Evolutionary conservation across 345 rosid species (phyloP), one percentile per base, ranked within the genome.

Genomic region (Adansonia digitata): DNA sequence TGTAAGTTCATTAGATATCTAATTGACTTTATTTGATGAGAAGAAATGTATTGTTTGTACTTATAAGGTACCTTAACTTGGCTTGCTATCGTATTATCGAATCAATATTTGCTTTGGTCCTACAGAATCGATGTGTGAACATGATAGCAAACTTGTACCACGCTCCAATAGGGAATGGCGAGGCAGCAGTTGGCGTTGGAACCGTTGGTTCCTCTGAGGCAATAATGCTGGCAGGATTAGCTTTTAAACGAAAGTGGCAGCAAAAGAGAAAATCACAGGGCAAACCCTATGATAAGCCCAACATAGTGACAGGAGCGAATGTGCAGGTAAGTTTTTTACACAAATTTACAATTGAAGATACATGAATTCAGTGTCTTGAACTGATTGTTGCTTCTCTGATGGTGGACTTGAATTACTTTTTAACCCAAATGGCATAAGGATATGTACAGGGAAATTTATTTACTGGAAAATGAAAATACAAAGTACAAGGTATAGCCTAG

Each of bases 151-250:
- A 87, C 82, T 72, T 92, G 24, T 90, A 87, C 83, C 81, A 92
- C 61, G 87, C 97, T 14, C 94, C 93, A 0, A 65, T 90, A 4
- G 90, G 86, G 31, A 90, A 85, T 10, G 77, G 74, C 0, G 92
- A 90, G 78, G 73, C 89, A 12, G 97, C 94, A 4, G 74, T 92
- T 13, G 97, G 97, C 0, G 89, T 89, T 0, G 94, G 91, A 45
- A 91, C 97, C 0, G 93, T 92, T 1, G 94, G 97, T 45, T 92
- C 93, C 62, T 90, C 94, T 0, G 92, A 92, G 81, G 97, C 94
- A 39, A 90, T 92, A 63, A 92, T 92, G 97, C 82, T 92, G 40
- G 97, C 97, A 4, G 97, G 97, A 26, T 82, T 92, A 46, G 94
- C 97, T 68, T 92, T 92, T 75, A 90, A 90, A 81, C 79, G 94